Conservation (phyloP, 148 eudicot genomes). For the Persicaria tinctoria region DNA sequence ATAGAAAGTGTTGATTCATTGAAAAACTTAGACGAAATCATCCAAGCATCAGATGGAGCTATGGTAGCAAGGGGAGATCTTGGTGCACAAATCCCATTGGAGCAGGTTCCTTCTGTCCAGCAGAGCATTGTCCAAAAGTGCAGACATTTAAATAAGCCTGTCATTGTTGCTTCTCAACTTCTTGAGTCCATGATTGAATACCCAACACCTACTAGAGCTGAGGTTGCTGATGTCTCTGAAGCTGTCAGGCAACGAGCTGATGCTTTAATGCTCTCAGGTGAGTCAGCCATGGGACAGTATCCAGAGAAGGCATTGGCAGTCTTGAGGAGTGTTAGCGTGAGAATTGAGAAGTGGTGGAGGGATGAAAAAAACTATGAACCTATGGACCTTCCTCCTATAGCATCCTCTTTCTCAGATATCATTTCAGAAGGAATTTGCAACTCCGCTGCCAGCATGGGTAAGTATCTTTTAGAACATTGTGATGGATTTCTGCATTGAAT, state of each 20-base stretch:
- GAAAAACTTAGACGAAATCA: slow-evolving; percentile 82
- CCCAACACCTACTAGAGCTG: slow-evolving; percentile 97
- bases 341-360: slow-evolving; percentile 96
- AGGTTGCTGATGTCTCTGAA: slow-evolving; percentile 98
- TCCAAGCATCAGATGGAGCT: slow-evolving; percentile 87
- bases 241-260: slow-evolving; percentile 95
- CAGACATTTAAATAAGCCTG: slow-evolving; percentile 78
- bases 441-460: slow-evolving; percentile 89
- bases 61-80: slow-evolving; percentile 99
- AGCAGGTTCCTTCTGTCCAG: slow-evolving; percentile 92
- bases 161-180: slow-evolving; percentile 92
- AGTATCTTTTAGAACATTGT: slow-evolving; percentile 8
- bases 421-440: slow-evolving; percentile 87
- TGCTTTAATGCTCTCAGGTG: slow-evolving; percentile 96
- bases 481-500: not conserved
- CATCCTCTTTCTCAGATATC: slow-evolving; percentile 52
- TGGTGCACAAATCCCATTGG: slow-evolving; percentile 96
- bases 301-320: slow-evolving; percentile 91
- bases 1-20: slow-evolving; percentile 93
- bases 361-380: slow-evolving; percentile 69
- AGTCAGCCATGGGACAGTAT: slow-evolving; percentile 92
- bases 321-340: slow-evolving; percentile 80
- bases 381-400: slow-evolving; percentile 51
- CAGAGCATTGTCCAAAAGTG: slow-evolving; percentile 81
- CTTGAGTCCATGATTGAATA: slow-evolving; percentile 97